Base-by-base conservation (phyloP, 306 rosid species). In the Castanopsis chinensis region DNA sequence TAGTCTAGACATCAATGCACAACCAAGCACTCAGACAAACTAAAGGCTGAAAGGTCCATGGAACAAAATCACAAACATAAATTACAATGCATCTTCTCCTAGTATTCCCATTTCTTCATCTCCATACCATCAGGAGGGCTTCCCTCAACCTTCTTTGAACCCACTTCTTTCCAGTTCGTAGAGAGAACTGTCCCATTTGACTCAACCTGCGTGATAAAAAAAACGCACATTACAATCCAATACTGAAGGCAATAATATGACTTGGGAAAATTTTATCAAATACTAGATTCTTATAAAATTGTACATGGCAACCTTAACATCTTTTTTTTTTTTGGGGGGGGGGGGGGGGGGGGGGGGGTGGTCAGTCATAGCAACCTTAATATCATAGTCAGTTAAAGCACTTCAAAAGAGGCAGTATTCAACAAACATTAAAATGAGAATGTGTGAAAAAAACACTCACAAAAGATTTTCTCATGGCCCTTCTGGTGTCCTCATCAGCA, bases 71-170 rank as follows among this genome's bases (percentile, higher is more conserved):
- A 10, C 73, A 81, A 64, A 51, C 52, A 13, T 76, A 7, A 83
- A 71, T 73, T 73, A 73, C 70, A 61, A 33, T 52, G 18, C 1
- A 5, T 60, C 69, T 33, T n/a, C n/a, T 55, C 77, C 71, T 73
- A 95, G 84, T 73, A 79, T 84, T 91, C 93, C 98, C 98, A 95
- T 78, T 91, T 93, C 87, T 84, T 95, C 91, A 95, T 70, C 86
- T 93, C 98, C 97, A 95, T 95, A 65, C 99, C 99, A 79, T 95
- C 97, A 17, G 98, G 99, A 52, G 99, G 93, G 70, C 97, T 95
- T 84, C 98, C 97, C 82, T 95, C 98, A 1, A 95, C 98, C 87
- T 90, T 91, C 92, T 91, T 95, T 49, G 82, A 37, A 28, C 99
- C 98, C 59, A 95, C 99, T 86, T 95, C 99, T 69, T 91, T 95